These are phyloP conservation scores for Mortierella sp. DNA, from an alignment of 371 early-diverging fungal species.

Conservation along the genomic window DNA sequence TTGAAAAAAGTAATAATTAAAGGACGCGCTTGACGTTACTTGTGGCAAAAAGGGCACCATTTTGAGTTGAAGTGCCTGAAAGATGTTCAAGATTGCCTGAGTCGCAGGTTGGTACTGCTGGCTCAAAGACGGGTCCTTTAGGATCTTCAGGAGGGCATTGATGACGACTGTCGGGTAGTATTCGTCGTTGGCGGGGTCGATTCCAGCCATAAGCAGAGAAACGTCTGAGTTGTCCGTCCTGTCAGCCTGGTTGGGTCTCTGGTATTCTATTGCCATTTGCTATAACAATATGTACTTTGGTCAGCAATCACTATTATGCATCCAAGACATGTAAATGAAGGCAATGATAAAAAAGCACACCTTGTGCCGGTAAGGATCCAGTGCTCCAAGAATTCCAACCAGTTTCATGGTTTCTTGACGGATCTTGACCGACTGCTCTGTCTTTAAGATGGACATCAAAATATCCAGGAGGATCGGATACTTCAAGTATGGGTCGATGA, in stretches of 20 bases:
- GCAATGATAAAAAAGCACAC: background rate
- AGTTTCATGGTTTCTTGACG: slow-evolving; percentile 90
- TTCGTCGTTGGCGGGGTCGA: slow-evolving; percentile 83
- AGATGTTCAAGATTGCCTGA: slow-evolving; percentile 95
- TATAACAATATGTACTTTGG: background rate
- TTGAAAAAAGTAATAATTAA: too few relatives aligned
- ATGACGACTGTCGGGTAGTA: slow-evolving; percentile 94
- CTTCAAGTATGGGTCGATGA: slow-evolving; percentile 92
- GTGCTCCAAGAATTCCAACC: slow-evolving; percentile 95
- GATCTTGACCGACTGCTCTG: slow-evolving; percentile 81
- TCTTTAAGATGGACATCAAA: slow-evolving; percentile 88
- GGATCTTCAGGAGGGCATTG: slow-evolving; percentile 90
- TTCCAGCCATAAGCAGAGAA: slow-evolving; percentile 77
- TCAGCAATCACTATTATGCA: background rate
- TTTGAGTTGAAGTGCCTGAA: slow-evolving; percentile 89
- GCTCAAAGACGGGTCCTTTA: slow-evolving; percentile 87
- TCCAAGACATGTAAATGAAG: background rate
- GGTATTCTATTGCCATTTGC: slow-evolving; percentile 63
- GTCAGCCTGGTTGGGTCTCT: slow-evolving; percentile 68
- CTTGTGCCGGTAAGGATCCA: slow-evolving; percentile 95
- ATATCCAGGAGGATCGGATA: slow-evolving; percentile 90
- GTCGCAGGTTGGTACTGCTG: slow-evolving; percentile 91
- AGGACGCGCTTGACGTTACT: slow-evolving; percentile 39
- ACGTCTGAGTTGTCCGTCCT: slow-evolving; percentile 75
- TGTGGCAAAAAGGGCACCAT: slow-evolving; percentile 88